A percentile compares a stretch with the other conserved stretches of the same genome.
phyloP scores from a whole-genome alignment of 2,329 filamentous ascomycete species.

The Cercospora janseana region DNA sequence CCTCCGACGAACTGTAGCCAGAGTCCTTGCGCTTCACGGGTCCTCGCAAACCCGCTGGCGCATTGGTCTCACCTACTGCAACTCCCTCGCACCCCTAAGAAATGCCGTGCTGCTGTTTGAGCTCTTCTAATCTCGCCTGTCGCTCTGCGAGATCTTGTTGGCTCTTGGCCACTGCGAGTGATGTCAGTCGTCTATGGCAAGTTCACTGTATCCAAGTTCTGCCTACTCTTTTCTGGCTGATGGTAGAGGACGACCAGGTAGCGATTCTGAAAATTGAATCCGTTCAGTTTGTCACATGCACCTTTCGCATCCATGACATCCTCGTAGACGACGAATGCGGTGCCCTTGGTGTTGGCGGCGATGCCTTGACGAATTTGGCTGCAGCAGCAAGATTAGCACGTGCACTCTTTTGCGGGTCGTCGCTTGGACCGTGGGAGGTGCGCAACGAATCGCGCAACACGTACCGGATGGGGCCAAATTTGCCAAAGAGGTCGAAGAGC shows the following conservation, averaged over 20 bases:
- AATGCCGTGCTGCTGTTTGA: constrained; percentile 97
- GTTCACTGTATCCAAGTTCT: neutral
- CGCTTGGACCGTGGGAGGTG: constrained; percentile 8
- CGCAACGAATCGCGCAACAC: constrained; percentile 35
- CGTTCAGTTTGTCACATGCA: constrained; percentile 98
- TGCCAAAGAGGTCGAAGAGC: constrained; percentile 97
- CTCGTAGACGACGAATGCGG: constrained; percentile 98
- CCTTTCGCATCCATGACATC: constrained; percentile 98
- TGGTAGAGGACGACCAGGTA: constrained; percentile 89
- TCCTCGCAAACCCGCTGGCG: constrained; percentile 13
- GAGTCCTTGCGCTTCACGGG: constrained; percentile 33
- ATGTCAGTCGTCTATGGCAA: constrained; percentile 13
- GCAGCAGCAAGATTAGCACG: constrained; percentile 19
- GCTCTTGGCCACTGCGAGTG: constrained; percentile 61
- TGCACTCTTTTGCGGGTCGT: neutral
- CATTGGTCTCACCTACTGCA: constrained; percentile 32
- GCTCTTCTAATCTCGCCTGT: constrained; percentile 94
- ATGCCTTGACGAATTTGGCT: constrained; percentile 99
- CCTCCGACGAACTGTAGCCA: constrained; percentile 26
- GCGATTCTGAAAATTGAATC: constrained; percentile 99
- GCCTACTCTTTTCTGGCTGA: constrained; percentile 37
- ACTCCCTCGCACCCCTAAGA: constrained; percentile 61
- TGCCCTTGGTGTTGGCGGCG: constrained; percentile 94
- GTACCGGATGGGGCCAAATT: constrained; percentile 93
- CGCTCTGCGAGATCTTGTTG: constrained; percentile 76